Evolutionary conservation across 1,284 basidiomycete species (phyloP), one percentile per base, ranked within the genome.

Genomic region (Boletellus dicymbophilus): DNA sequence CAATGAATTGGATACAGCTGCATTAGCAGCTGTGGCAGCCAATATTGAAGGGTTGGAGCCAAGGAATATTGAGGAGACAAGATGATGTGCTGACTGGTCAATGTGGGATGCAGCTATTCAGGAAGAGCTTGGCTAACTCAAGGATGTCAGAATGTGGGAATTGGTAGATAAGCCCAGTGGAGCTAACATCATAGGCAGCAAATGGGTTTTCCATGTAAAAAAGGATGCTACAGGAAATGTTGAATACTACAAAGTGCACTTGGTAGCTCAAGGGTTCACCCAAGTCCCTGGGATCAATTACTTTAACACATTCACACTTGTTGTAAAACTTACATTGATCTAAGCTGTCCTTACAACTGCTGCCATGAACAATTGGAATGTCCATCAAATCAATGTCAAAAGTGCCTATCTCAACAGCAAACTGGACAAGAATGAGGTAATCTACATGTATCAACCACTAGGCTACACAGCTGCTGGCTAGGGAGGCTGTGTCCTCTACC

Each of bases 151-250:
- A 21, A 36, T 10, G 16, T 36, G 6, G 16, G n/a, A n/a, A n/a
- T n/a, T 36, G 9, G 18, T 11, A 21, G 2, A 11, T 6, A 8
- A n/a, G 6, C 27, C 27, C 6, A 28, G 12, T 7, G 27, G 16
- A 10, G 21, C 16, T 8, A 36, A 36, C 11, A 12, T 36, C 3
- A 16, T 36, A 3, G 20, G 12, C 16, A 36, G 34, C 20, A 36
- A 36, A 16, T 53, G 42, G 47, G 38, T 48, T 11, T 41, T 67
- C 7, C 49, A 58, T 6, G 20, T 50, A 9, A 25, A 54, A 1
- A 67, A 66, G 0, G 4, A 36, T 0, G 58, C 53, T 9, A 40
- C 66, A 68, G 11, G n/a, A n/a, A n/a, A n/a, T n/a, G n/a, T n/a
- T 9, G 58, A 56, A 27, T 43, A 46, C 20, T 54, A 55, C 21